phyloP scores from a whole-genome alignment of 768 basidiomycete genomes.

The Xerocomellus dryophilus region DNA sequence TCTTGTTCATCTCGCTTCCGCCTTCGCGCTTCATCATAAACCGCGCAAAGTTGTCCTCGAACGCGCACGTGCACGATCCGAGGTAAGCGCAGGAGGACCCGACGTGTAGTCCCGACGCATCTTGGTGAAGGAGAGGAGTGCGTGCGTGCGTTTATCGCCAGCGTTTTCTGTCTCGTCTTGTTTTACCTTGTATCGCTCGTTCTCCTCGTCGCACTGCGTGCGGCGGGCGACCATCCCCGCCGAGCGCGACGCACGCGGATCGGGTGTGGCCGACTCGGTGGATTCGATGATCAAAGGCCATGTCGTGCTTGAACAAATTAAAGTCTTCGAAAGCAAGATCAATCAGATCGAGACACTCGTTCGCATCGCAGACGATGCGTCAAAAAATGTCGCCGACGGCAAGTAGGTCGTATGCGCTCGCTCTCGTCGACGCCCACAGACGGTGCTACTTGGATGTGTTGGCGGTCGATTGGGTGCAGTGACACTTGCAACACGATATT shows the following conservation, averaged over 20 bases:
- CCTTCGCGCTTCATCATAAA: conserved; percentile 74
- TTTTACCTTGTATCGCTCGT: conserved; percentile 64
- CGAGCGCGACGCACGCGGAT: conserved; percentile 54
- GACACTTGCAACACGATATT: background rate
- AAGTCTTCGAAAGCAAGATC: conserved; percentile 80
- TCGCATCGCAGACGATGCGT: conserved; percentile 63
- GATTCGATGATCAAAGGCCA: conserved; percentile 77
- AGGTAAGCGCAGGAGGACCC: conserved; percentile 59
- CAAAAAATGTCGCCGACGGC: conserved; percentile 58
- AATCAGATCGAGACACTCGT: conserved; percentile 96
- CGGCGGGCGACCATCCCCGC: background rate
- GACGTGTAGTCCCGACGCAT: conserved; percentile 59
- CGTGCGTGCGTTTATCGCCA: conserved; percentile 50
- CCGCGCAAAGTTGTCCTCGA: conserved; percentile 91
- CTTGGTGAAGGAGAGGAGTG: conserved; percentile 47
- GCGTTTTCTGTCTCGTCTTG: conserved; percentile 56
- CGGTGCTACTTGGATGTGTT: background rate
- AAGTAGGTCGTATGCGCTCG: conserved; percentile 23
- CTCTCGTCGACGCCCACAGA: background rate
- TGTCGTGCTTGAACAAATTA: conserved; percentile 84
- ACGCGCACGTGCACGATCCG: conserved; percentile 74
- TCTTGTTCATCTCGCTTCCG: conserved; percentile 81
- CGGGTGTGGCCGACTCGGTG: conserved; percentile 65
- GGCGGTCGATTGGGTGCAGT: background rate
- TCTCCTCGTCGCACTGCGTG: conserved; percentile 54